phyloP scores from a whole-genome alignment of 768 basidiomycete species.

The Lentinula edodes region DNA sequence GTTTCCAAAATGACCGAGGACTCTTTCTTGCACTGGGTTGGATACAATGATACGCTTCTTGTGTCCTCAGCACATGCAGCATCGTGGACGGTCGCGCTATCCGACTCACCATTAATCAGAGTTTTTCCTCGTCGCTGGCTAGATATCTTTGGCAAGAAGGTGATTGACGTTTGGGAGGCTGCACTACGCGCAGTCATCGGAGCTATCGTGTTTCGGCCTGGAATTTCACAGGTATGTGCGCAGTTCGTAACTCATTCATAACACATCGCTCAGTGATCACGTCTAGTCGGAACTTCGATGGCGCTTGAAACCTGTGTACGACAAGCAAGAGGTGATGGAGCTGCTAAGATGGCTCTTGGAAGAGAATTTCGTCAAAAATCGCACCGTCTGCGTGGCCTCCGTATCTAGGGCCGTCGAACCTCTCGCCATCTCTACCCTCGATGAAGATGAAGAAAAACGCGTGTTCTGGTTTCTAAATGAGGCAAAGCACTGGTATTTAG shows the following conservation, averaged over 20 bases:
- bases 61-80: conserved; percentile 48
- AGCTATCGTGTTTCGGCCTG: conserved; percentile 63
- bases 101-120: conserved; percentile 36
- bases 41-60: conserved; percentile 50
- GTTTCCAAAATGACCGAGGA: conserved; percentile 39
- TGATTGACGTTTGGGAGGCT: conserved; percentile 66
- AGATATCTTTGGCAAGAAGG: conserved; percentile 57
- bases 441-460: conserved; percentile 45
- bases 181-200: conserved; percentile 65
- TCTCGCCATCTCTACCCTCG: conserved; percentile 27
- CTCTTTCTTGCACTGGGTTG: conserved; percentile 56
- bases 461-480: conserved; percentile 56
- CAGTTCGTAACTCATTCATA: neutral
- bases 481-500: conserved; percentile 62
- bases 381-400: conserved; percentile 17
- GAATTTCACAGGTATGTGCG: conserved; percentile 59
- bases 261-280: conserved; percentile 8
- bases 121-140: conserved; percentile 73
- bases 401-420: conserved; percentile 11
- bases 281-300: conserved; percentile 62
- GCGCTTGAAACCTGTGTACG: conserved; percentile 67
- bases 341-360: conserved; percentile 45
- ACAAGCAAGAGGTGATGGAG: conserved; percentile 70
- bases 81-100: conserved; percentile 53
- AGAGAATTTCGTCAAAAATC: conserved; percentile 42